Evolutionary conservation across 78 protist species (phyloP).

Genomic region (Cyanophora paradoxa): DNA sequence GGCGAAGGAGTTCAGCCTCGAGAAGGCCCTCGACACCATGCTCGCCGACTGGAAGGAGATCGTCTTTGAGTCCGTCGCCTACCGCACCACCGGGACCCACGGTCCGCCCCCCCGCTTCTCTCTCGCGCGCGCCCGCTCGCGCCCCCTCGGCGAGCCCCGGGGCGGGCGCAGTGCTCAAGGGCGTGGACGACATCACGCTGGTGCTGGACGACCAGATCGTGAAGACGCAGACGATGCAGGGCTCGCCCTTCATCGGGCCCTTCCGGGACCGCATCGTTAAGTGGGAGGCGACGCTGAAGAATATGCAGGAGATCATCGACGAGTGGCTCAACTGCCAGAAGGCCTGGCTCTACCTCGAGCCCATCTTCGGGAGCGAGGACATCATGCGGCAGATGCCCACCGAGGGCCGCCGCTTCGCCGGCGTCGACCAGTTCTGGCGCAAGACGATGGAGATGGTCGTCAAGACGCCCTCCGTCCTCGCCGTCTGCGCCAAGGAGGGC

Average conservation of each 20-base stretch:
- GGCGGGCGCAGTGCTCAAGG: constrained; percentile 11
- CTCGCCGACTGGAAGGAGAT: constrained; percentile 47
- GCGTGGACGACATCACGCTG: constrained; percentile 27
- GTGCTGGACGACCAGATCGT: constrained; percentile 41
- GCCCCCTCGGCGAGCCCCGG: not conserved
- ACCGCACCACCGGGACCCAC: constrained; percentile 33
- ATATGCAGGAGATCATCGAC: constrained; percentile 47
- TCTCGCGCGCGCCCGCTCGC: not conserved
- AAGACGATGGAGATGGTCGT: constrained; percentile 20
- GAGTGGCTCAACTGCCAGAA: constrained; percentile 62
- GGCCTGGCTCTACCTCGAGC: constrained; percentile 70
- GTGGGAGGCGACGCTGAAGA: constrained; percentile 43
- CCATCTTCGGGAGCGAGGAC: constrained; percentile 66
- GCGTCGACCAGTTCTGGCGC: constrained; percentile 54
- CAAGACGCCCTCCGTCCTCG: constrained; percentile 32
- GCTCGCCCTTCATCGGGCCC: constrained; percentile 48
- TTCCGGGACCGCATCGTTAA: constrained; percentile 16
- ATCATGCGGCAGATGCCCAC: constrained; percentile 62
- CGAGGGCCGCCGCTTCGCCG: constrained; percentile 30
- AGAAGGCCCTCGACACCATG: constrained; percentile 64
- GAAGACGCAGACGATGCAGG: constrained; percentile 44
- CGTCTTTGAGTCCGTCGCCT: constrained; percentile 19
- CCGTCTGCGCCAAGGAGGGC: constrained; percentile 3
- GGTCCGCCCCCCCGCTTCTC: not conserved
- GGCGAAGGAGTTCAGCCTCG: constrained; percentile 54